phyloP scores from a whole-genome alignment of 495 filamentous ascomycete genomes.

The Penicillium canariense region DNA sequence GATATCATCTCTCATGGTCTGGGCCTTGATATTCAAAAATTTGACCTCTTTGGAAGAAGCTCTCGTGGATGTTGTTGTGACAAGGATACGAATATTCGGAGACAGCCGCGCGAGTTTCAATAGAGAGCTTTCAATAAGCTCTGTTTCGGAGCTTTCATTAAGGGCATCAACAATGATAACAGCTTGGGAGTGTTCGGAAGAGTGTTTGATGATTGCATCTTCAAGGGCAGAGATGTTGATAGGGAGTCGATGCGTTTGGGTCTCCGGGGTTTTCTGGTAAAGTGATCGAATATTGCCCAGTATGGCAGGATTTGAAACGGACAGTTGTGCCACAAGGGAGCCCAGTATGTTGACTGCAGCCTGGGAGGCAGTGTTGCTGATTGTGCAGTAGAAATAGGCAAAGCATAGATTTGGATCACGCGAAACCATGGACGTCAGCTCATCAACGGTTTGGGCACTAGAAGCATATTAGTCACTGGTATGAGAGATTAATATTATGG shows the following conservation, averaged over 20 bases:
- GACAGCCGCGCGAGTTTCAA: slow-evolving; percentile 10
- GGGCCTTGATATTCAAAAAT: slow-evolving; percentile 12
- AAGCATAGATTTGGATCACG: slow-evolving; percentile 2
- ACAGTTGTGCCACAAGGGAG: slow-evolving; percentile 23
- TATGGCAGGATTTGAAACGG: slow-evolving; percentile 11
- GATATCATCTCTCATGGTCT: slow-evolving; percentile 16
- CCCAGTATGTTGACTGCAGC: slow-evolving; percentile 16
- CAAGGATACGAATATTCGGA: slow-evolving; percentile 17
- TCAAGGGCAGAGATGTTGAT: slow-evolving; percentile 18
- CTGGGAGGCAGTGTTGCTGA: slow-evolving; percentile 22
- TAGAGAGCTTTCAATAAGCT: slow-evolving; percentile 13
- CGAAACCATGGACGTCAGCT: slow-evolving; percentile 11
- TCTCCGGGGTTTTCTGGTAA: slow-evolving; percentile 17
- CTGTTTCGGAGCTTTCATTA: slow-evolving; percentile 19
- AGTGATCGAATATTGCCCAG: slow-evolving; percentile 11
- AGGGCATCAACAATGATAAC: slow-evolving; percentile 21
- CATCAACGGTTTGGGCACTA: slow-evolving; percentile 22
- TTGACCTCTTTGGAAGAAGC: background rate
- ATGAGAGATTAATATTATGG: background rate
- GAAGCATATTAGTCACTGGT: background rate
- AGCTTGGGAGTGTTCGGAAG: slow-evolving; percentile 2
- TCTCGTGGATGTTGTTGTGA: slow-evolving; percentile 14
- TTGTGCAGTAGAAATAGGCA: slow-evolving; percentile 27
- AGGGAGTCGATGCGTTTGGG: slow-evolving; percentile 14
- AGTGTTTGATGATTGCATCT: slow-evolving; percentile 15